A percentile compares a stretch with the other conserved stretches of the same genome.
These are phyloP conservation scores for Catharanthus roseus DNA, from an alignment of 257 asterid species.

Conservation along the genomic window DNA sequence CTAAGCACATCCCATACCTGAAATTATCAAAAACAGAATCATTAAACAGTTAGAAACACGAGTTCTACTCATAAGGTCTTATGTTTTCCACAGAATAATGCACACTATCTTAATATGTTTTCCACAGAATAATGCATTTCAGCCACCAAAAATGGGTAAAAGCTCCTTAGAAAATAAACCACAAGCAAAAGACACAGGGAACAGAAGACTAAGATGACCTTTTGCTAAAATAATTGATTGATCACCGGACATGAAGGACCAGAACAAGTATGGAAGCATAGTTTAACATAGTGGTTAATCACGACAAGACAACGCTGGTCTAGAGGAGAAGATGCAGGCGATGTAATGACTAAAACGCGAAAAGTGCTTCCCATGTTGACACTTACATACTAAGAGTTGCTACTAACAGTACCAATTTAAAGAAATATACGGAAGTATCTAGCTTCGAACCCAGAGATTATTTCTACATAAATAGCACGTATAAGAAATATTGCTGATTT, in stretches of 20 bases:
- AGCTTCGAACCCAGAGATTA: background rate
- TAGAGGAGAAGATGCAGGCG: background rate
- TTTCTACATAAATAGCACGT: background rate
- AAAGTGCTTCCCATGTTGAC: no score
- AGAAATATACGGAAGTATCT: background rate
- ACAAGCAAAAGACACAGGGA: background rate
- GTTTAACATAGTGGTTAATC: background rate
- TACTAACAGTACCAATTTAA: no score
- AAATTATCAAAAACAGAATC: slow-evolving; percentile 4
- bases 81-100: no score
- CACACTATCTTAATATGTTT: background rate
- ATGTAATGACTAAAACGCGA: background rate
- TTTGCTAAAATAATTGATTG: background rate
- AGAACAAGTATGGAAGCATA: background rate
- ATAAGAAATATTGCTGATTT: background rate
- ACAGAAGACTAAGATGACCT: background rate
- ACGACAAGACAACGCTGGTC: background rate
- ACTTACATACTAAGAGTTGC: no score
- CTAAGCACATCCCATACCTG: slow-evolving; percentile 98
- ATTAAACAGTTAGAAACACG: background rate
- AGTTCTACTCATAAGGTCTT: background rate
- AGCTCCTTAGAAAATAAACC: background rate
- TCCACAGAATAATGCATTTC: background rate
- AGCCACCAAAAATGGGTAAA: background rate
- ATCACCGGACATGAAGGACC: background rate